These are phyloP conservation scores for Pseudonitzschia multiseries DNA, from an alignment of 108 stramenopile genomes.

Conservation along the genomic window DNA sequence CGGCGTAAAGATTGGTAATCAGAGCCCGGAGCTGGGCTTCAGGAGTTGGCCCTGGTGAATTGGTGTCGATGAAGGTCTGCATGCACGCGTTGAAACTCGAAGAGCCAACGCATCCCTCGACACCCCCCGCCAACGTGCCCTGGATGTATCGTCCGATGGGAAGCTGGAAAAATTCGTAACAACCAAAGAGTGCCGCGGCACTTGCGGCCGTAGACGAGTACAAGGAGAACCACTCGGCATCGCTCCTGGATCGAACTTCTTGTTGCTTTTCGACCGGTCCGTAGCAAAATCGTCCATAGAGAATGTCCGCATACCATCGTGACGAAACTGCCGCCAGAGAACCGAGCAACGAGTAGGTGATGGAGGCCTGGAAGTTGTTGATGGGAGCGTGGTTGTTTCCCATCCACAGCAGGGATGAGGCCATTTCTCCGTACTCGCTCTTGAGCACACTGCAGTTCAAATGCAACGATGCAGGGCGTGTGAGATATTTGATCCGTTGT, in stretches of 20 bases:
- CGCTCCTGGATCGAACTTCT: constrained; percentile 48
- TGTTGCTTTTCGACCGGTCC: constrained; percentile 56
- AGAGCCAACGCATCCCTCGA: constrained; percentile 66
- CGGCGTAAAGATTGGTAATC: constrained; percentile 33
- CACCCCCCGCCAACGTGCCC: constrained; percentile 60
- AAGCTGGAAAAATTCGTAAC: constrained; percentile 58
- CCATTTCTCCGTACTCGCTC: constrained; percentile 53
- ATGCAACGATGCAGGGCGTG: too few species aligned
- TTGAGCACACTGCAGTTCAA: constrained; percentile 32
- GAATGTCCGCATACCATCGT: constrained; percentile 66
- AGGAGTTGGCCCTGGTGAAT: constrained; percentile 49
- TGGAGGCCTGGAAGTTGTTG: constrained; percentile 35
- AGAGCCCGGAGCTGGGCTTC: constrained; percentile 58
- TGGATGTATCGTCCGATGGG: constrained; percentile 50
- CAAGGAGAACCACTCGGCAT: constrained; percentile 52
- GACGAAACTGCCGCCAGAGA: constrained; percentile 65
- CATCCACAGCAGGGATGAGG: constrained; percentile 18
- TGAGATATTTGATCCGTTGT: too few species aligned
- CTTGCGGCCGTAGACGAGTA: constrained; percentile 55
- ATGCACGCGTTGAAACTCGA: constrained; percentile 56
- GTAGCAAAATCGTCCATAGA: constrained; percentile 47
- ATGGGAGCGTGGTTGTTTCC: constrained; percentile 1
- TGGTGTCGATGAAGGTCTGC: constrained; percentile 60
- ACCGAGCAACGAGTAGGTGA: constrained; percentile 65
- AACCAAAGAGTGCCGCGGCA: constrained; percentile 72